Conservation (phyloP, 768 basidiomycete species). For the Panaeolus cyanescens region DNA sequence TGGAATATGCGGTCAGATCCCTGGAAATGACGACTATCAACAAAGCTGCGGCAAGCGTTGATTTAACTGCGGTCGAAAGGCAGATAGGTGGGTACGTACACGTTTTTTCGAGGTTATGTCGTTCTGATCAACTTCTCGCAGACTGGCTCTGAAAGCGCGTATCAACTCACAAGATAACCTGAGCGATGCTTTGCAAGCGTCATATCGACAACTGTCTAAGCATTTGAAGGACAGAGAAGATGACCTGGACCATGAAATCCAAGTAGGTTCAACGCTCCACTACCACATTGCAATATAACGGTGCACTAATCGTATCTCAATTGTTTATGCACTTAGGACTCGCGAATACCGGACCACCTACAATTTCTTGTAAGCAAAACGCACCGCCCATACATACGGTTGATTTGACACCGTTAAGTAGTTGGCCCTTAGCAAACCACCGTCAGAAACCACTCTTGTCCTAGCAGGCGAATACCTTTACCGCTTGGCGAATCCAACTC, state of each 20-base stretch:
- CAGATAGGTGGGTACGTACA: constrained; percentile 58
- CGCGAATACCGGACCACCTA: constrained; percentile 69
- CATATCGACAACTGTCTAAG: constrained; percentile 52
- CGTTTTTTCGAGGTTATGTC: constrained; percentile 3
- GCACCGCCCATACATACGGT: neutral
- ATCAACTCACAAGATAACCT: constrained; percentile 65
- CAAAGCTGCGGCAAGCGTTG: constrained; percentile 59
- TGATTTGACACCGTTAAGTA: constrained; percentile 23
- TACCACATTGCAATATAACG: neutral
- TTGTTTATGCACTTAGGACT: constrained; percentile 36
- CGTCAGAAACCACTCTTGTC: constrained; percentile 47
- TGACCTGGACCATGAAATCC: constrained; percentile 70
- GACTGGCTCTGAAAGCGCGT: constrained; percentile 67
- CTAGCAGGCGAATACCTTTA: constrained; percentile 59
- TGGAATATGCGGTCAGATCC: constrained; percentile 60
- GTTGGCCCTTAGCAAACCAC: constrained; percentile 59
- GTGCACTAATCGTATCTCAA: neutral
- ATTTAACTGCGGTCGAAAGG: constrained; percentile 55
- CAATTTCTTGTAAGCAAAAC: constrained; percentile 61
- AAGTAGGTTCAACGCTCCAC: constrained; percentile 36
- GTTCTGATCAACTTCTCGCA: constrained; percentile 24
- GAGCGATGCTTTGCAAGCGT: constrained; percentile 59
- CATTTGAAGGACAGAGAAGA: constrained; percentile 44
- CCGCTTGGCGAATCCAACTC: constrained; percentile 43
- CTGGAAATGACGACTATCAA: constrained; percentile 55